Percentiles rank a stretch among this genome's conserved stretches.
Evolutionary conservation across 306 rosid genomes (phyloP).

Genomic region (Trichosanthes cucumerina): DNA sequence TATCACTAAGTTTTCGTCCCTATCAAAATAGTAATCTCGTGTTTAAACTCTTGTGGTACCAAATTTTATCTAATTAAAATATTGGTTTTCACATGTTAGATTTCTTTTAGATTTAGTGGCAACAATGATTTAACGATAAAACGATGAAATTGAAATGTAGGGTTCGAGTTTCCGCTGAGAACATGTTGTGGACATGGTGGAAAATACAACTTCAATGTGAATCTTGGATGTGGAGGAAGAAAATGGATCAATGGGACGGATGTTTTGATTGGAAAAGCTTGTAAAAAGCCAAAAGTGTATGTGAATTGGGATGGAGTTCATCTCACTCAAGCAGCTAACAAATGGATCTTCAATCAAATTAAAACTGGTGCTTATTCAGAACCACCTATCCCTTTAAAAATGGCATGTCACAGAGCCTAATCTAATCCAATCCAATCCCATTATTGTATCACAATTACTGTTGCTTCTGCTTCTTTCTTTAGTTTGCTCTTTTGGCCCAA

Average conservation of each 20-base stretch:
- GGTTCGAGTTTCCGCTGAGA: constrained; percentile 49
- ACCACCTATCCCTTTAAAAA: constrained; percentile 54
- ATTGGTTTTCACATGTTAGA: no score
- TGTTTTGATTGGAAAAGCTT: constrained; percentile 40
- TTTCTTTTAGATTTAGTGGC: no score
- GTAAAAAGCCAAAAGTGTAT: constrained; percentile 47
- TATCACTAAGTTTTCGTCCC: no score
- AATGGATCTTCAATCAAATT: constrained; percentile 49
- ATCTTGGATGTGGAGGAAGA: constrained; percentile 53
- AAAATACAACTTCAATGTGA: constrained; percentile 45
- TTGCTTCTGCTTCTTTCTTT: background rate
- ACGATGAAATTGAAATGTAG: constrained; percentile 24
- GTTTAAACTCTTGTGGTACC: no score
- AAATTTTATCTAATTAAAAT: no score
- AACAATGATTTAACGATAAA: no score
- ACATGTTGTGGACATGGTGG: constrained; percentile 93
- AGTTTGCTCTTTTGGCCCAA: background rate
- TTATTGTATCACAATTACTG: background rate
- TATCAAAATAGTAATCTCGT: no score
- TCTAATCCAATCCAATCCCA: background rate
- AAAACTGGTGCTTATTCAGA: constrained; percentile 55
- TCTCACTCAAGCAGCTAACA: constrained; percentile 64
- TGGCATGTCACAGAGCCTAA: constrained; percentile 32
- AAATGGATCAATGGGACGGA: constrained; percentile 34
- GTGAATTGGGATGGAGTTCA: constrained; percentile 78